Percentiles rank a stretch among this genome's conserved stretches.
Conservation (phyloP, 768 basidiomycete genomes). For the Kwoniella sp. region DNA sequence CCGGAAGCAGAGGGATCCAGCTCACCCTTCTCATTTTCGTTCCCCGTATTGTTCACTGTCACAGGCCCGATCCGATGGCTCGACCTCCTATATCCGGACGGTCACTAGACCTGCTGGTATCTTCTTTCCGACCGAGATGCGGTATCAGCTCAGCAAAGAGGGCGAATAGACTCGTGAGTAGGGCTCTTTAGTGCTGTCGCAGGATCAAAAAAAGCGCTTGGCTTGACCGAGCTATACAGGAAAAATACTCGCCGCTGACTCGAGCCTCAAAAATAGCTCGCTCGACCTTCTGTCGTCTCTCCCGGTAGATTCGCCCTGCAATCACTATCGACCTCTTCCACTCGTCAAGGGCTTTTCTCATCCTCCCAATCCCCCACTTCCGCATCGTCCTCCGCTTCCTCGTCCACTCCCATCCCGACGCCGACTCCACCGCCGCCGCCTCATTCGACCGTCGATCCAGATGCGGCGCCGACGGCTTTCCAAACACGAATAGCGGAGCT, state of each 20-base stretch:
- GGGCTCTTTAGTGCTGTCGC: no score
- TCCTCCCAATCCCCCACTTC: neutral
- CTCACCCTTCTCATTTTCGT: no score
- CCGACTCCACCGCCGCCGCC: constrained; percentile 5
- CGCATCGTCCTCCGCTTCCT: constrained; percentile 1
- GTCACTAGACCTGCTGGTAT: neutral
- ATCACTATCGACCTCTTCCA: constrained; percentile 2
- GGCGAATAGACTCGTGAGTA: neutral
- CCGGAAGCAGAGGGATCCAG: no score
- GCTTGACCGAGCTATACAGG: no score
- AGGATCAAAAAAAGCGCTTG: no score
- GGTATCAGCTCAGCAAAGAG: neutral
- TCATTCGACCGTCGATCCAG: constrained; percentile 11
- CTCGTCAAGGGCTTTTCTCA: constrained; percentile 2
- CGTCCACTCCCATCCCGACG: neutral
- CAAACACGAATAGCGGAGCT: constrained; percentile 46
- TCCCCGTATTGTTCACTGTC: no score
- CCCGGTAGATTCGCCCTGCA: neutral
- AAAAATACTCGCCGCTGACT: no score
- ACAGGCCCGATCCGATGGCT: neutral
- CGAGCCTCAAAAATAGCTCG: neutral
- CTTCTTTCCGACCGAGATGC: neutral
- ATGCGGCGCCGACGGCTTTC: constrained; percentile 37
- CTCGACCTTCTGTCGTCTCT: neutral
- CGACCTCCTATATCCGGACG: neutral